Evolutionary conservation across 257 asterid species (phyloP).

Genomic region (Verbena officinalis): DNA sequence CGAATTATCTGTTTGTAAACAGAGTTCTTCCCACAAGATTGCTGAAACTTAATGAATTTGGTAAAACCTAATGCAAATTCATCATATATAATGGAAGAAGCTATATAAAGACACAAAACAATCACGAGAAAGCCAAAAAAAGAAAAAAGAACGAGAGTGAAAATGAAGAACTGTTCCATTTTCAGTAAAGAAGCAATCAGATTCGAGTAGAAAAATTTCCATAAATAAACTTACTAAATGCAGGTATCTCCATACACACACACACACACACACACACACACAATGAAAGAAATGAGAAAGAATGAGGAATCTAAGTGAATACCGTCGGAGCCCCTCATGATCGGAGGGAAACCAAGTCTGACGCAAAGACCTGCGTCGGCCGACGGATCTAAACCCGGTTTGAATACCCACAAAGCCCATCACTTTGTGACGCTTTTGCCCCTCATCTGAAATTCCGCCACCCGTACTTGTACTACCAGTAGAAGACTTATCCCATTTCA

Average conservation of each 20-base stretch:
- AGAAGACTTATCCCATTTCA: slow-evolving; percentile 71
- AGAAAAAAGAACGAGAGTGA: not conserved
- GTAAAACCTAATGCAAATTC: not conserved
- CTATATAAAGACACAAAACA: slow-evolving; percentile 14
- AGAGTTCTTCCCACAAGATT: too few relatives aligned
- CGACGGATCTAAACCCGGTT: slow-evolving; percentile 86
- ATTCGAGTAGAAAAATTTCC: not conserved
- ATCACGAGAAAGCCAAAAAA: not conserved
- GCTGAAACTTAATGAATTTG: too few relatives aligned
- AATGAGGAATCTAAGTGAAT: slow-evolving; percentile 5
- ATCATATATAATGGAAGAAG: not conserved
- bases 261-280: not conserved
- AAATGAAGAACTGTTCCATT: not conserved
- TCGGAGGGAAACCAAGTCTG: slow-evolving; percentile 94
- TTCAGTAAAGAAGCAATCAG: not conserved
- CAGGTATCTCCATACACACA: not conserved
- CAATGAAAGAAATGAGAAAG: not conserved
- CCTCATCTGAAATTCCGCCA: slow-evolving; percentile 39
- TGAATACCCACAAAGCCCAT: slow-evolving; percentile 97
- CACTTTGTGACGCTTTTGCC: slow-evolving; percentile 69
- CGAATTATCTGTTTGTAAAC: too few relatives aligned
- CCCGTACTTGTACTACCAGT: slow-evolving; percentile 28
- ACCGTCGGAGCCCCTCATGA: slow-evolving; percentile 79
- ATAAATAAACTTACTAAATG: not conserved
- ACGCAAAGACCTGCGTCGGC: slow-evolving; percentile 79